Base-by-base conservation (phyloP, 371 early-diverging fungal genomes). In the Vairimorpha necatrix region DNA sequence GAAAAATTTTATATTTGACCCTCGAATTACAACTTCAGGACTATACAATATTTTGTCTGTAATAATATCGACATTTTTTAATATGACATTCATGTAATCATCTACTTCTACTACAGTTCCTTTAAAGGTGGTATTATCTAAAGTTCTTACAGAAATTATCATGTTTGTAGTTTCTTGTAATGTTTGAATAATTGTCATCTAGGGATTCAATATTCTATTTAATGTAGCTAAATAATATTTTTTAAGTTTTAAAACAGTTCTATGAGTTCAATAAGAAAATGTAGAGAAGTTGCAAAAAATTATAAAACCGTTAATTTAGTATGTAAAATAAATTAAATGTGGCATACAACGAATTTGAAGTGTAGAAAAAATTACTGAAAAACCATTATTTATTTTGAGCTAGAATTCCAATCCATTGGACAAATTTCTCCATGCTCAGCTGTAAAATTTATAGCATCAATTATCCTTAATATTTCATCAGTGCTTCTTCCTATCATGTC, bases 51-150 rank as follows among this genome's bases (percentile, higher is more conserved):
- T 94, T 83, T 94, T 93, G 56, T 93, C 89, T 74, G 88, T 89
- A 1, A 94, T 93, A 50, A 92, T 90, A 38, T 90, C 91, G 73
- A 95, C 91, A 75, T 93, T 92, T 79, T 86, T 88, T 76, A 96
- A 87, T 85, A 93, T 93, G 56, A 93, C 89, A 84, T 96, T 96
- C 95, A 96, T 94, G 86, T 92, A 94, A 85, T 96, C 97, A 84
- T 96, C 97, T 75, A 92, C 91, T 84, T 94, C 93, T 61, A 90
- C 86, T 46, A 96, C 89, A 76, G 90, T 91, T 69, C 97, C 95
- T 77, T 94, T 91, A 87, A 93, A 94, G 66, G 91, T 87, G 68
- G 90, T 88, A 66, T 94, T 94, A 67, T 91, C 93, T 84, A 91
- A 92, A 54, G 94, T 88, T 85, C 95, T 95, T 67, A 95, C 86